phyloP scores from a whole-genome alignment of 2,329 filamentous ascomycete genomes.

The Leptosphaerulina australis region DNA sequence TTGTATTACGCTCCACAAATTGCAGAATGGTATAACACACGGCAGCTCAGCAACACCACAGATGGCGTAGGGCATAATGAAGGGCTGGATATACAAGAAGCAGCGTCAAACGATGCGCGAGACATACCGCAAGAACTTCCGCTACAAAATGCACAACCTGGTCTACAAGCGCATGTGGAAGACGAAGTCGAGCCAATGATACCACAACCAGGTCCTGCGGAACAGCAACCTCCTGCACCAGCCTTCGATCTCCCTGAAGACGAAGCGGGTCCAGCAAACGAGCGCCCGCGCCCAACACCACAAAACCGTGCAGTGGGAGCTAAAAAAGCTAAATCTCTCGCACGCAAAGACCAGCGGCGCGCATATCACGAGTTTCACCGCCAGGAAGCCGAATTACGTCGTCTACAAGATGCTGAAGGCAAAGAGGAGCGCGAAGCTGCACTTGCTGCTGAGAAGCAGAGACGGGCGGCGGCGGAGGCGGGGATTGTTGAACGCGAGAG shows the following conservation, averaged over 20 bases:
- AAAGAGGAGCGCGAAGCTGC: constrained; percentile 54
- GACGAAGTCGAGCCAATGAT: constrained; percentile 25
- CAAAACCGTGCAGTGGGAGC: constrained; percentile 51
- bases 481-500: constrained; percentile 51
- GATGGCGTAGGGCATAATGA: constrained; percentile 2
- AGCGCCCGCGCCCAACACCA: constrained; percentile 32
- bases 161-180: constrained; percentile 8
- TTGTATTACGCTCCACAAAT: constrained; percentile 57
- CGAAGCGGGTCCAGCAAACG: constrained; percentile 46
- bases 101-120: neutral
- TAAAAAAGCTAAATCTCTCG: constrained; percentile 58
- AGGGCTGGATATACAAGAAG: neutral
- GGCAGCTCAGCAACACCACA: constrained; percentile 18
- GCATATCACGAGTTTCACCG: constrained; percentile 59
- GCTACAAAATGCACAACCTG: neutral
- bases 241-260: constrained; percentile 4
- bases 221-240: neutral
- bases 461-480: constrained; percentile 51
- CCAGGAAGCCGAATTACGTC: constrained; percentile 55
- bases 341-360: constrained; percentile 51
- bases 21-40: constrained; percentile 47
- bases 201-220: constrained; percentile 32
- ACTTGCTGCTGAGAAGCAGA: constrained; percentile 49
- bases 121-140: neutral
- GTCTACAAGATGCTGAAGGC: constrained; percentile 51